A percentile compares a stretch with the other conserved stretches of the same genome.
These are phyloP conservation scores for Carex myosuroides DNA, from an alignment of 176 grass and related monocot species.

Conservation along the genomic window DNA sequence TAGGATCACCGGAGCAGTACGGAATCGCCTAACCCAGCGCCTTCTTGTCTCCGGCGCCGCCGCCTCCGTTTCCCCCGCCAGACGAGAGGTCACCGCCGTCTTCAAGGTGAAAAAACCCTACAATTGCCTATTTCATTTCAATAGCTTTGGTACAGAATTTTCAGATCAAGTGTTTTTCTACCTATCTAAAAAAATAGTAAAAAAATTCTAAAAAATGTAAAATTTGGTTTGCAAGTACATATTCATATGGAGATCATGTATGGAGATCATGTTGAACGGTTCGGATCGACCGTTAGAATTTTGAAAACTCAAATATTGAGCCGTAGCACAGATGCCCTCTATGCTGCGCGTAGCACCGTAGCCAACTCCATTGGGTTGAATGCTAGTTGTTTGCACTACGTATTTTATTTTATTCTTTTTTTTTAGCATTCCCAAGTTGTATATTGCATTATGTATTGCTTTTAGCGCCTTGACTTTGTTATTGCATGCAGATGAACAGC, in stretches of 20 bases:
- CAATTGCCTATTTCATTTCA: too few species aligned
- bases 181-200: too few species aligned
- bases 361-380: not conserved
- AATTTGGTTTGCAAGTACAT: too few species aligned
- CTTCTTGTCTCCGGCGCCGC: not conserved
- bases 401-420: not conserved
- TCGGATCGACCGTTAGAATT: too few species aligned
- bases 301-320: too few species aligned
- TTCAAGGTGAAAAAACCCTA: conserved; percentile 12
- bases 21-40: not conserved
- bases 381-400: not conserved
- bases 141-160: too few species aligned
- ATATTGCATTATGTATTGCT: not conserved
- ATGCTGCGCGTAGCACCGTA: too few species aligned
- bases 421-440: not conserved
- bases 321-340: too few species aligned
- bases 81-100: not conserved
- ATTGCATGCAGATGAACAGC: not conserved
- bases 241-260: too few species aligned
- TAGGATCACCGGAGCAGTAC: conserved; percentile 10
- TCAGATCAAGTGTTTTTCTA: too few species aligned
- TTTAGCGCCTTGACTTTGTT: not conserved
- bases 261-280: too few species aligned
- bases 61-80: not conserved
- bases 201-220: too few species aligned